Base-by-base conservation (phyloP, 2,329 filamentous ascomycete species). In the Ceratocystis lukuohia region DNA sequence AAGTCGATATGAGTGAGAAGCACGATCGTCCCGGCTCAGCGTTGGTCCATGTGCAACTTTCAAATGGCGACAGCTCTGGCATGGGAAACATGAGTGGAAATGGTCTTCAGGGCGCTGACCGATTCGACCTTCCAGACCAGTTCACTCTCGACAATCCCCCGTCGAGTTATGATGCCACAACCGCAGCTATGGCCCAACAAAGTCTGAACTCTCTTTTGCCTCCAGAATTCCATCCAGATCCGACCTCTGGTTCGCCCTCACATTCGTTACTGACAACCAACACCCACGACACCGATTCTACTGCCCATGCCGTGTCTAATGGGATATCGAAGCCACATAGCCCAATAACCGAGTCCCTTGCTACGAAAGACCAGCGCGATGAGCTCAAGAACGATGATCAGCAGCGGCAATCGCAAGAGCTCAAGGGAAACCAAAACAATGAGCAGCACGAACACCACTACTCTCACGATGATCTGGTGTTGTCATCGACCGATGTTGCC, bases 1-100 rank as follows among this genome's bases (percentile, higher is more conserved):
- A 89, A 74, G 84, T 94, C 67, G 88, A 88, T 70, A 78, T 85
- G 17, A 82, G 79, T 68, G 82, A 85, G 71, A 85, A 84, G 72
- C 82, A 80, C 64, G 82, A 83, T 70, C 65, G 67, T 5, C 62
- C 67, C 6, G 53, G 53, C 22, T 50, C 67, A 6, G 61, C 15
- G 10, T 5, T 66, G 22, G 78, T 79, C 66, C 76, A 81, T 68
- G 78, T 68, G 7, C 65, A 66, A 37, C 66, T 64, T 17, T 30
- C 53, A 8, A 20, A 64, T 33, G 15, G 48, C 41, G 57, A 67
- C 45, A 44, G 57, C 20, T 62, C 45, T 22, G 66, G 44, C 22
- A 67, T 67, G 50, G 50, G 50, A 10, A 64, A 67, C 22, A 63
- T 68, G 48, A 41, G 45, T 15, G 46, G 65, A 4, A 44, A 53